Base-by-base conservation (phyloP, 148 eudicot species). In the Camellia lanceoleosa region DNA sequence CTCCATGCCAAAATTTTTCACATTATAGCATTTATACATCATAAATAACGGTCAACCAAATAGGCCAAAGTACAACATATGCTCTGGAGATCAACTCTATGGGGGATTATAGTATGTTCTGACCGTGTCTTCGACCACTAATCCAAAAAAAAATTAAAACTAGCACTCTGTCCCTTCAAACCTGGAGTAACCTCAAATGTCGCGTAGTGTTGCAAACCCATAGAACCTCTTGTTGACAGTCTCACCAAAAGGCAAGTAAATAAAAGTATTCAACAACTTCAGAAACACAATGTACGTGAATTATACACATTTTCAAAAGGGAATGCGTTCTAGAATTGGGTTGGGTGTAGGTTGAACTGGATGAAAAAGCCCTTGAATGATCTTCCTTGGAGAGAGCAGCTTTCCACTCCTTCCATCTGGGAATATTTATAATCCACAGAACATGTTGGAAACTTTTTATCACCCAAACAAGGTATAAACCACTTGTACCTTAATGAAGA, bases 221-320 rank as follows among this genome's bases (percentile, higher is more conserved):
- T 30, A 74, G 20, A 63, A 78, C 82, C 81, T 54, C 80, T 78
- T n/a, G 42, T 20, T 55, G n/a, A 49, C 62, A 61, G 58, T 51
- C 47, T n/a, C 82, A 82, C 51, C 78, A 80, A 30, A 55, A 55
- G 3, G 63, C 44, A 52, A 80, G 58, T 8, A 55, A 54, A 41
- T 8, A 43, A 49, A 44, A 65, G 64, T 46, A 49, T 63, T 12
- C 58, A 76, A 71, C 79, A 46, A 5, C 76, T 12, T 49, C 38
- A 63, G 63, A 74, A 81, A 67, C 82, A 75, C 72, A 55, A 55
- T 52, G 66, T 46, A 41, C 73, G 54, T 49, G 75, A 76, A 82
- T 71, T 78, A 83, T 86, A 86, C 90, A 86, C 88, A 86, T 80
- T 80, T 85, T 75, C 75, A 4, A 82, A 83, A 61, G 85, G 63